Evolutionary conservation across 2,329 filamentous ascomycete species (phyloP).

Genomic region (Colletotrichum sp.): DNA sequence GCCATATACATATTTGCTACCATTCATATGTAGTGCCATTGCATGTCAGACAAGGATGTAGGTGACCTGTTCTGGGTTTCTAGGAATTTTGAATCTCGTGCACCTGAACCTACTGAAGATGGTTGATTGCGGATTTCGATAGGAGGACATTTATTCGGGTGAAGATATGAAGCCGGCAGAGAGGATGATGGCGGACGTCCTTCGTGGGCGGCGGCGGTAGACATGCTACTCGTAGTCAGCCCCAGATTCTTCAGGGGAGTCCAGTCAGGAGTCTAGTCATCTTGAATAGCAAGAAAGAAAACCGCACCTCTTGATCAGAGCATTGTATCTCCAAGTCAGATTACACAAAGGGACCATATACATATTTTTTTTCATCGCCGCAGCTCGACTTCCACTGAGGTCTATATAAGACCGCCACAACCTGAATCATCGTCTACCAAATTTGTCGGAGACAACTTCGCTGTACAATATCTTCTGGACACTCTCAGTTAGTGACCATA

Average conservation of each 20-base stretch:
- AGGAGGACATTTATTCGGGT: background rate
- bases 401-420: background rate
- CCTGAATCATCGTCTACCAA: fast-evolving
- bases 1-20: fast-evolving
- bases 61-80: no score
- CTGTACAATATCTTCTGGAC: no score
- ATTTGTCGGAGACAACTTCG: no score
- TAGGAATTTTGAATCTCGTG: no score
- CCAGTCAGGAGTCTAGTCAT: no score
- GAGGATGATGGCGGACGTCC: background rate
- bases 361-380: fast-evolving
- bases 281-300: no score
- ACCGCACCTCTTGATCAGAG: no score
- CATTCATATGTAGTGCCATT: fast-evolving
- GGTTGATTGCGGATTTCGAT: no score
- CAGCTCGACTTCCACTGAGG: background rate
- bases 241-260: no score
- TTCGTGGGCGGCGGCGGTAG: fast-evolving
- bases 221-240: fast-evolving
- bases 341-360: fast-evolving
- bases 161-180: fast-evolving
- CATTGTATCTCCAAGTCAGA: no score
- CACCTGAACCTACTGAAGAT: no score
- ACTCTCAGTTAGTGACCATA: no score
- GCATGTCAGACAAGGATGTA: background rate